Conservation (phyloP, 257 asterid genomes). For the Scutellaria galericulata region DNA sequence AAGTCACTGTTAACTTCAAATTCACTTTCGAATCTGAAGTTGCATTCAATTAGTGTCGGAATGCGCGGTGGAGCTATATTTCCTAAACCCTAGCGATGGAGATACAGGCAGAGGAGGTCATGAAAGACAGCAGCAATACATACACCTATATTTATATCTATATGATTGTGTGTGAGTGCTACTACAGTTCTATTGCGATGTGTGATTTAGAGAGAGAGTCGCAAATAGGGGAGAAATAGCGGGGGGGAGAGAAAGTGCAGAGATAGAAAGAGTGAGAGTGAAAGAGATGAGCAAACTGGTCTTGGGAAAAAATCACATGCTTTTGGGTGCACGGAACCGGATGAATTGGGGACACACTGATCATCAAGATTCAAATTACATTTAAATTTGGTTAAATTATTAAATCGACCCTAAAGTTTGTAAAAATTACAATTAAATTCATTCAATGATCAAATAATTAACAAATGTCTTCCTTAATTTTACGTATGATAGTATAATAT, state of each 20-base stretch:
- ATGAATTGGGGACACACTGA: background rate
- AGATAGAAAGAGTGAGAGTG: conserved; percentile 27
- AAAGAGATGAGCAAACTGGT: conserved; percentile 18
- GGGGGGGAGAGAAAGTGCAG: conserved; percentile 30
- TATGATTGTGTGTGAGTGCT: background rate
- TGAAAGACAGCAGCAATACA: conserved; percentile 23
- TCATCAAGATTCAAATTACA: background rate
- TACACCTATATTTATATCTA: conserved; percentile 22
- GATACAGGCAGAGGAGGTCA: conserved; percentile 28
- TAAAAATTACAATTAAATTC: no score
- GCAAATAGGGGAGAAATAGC: conserved; percentile 39
- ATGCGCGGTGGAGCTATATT: conserved; percentile 25
- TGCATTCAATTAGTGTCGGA: conserved; percentile 36
- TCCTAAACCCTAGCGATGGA: conserved; percentile 65
- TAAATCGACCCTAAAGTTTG: no score
- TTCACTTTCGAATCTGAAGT: conserved; percentile 56
- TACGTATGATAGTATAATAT: no score
- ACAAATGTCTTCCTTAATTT: no score
- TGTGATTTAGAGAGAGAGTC: conserved; percentile 43
- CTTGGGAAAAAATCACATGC: conserved; percentile 11
- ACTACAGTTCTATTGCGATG: conserved; percentile 36
- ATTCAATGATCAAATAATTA: no score
- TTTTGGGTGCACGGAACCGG: conserved; percentile 18
- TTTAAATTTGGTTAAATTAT: no score
- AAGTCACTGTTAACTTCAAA: conserved; percentile 37